phyloP scores from a whole-genome alignment of 257 asterid genomes.

The Coffea canephora region DNA sequence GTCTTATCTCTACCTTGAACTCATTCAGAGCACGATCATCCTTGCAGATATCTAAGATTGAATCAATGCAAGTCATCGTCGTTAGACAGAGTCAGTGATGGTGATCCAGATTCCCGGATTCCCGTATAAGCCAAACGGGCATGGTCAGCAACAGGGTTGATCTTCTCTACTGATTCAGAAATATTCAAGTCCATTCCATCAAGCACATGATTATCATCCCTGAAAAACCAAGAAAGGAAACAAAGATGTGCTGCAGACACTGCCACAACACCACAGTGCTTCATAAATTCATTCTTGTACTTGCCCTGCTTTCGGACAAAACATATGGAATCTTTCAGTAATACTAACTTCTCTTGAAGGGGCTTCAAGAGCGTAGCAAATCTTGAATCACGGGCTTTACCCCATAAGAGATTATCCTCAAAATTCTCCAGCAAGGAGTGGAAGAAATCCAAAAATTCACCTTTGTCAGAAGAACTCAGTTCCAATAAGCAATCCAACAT shows the following conservation, averaged over 20 bases:
- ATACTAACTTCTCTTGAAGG: not conserved
- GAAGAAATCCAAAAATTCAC: not conserved
- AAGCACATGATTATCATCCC: not conserved
- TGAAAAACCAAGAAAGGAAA: not conserved
- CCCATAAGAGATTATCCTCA: not conserved
- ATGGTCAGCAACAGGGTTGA: not conserved
- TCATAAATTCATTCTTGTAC: not conserved
- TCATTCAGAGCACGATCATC: too few relatives aligned
- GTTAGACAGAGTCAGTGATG: not conserved
- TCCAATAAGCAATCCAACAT: too few relatives aligned
- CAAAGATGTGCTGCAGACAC: not conserved
- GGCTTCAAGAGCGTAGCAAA: not conserved
- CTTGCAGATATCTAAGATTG: too few relatives aligned
- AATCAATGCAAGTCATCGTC: too few relatives aligned
- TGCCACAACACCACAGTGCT: too few relatives aligned
- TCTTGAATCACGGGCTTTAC: not conserved
- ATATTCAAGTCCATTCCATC: not conserved
- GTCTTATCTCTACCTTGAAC: too few relatives aligned
- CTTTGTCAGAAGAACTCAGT: not conserved
- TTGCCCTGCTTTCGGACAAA: not conserved
- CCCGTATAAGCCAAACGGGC: not conserved
- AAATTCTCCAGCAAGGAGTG: not conserved
- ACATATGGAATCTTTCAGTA: not conserved
- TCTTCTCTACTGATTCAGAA: not conserved
- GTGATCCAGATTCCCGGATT: not conserved